Percentiles rank a stretch among this genome's conserved stretches.
Conservation (phyloP, 768 basidiomycete genomes). For the Rhizopogon sp. region DNA sequence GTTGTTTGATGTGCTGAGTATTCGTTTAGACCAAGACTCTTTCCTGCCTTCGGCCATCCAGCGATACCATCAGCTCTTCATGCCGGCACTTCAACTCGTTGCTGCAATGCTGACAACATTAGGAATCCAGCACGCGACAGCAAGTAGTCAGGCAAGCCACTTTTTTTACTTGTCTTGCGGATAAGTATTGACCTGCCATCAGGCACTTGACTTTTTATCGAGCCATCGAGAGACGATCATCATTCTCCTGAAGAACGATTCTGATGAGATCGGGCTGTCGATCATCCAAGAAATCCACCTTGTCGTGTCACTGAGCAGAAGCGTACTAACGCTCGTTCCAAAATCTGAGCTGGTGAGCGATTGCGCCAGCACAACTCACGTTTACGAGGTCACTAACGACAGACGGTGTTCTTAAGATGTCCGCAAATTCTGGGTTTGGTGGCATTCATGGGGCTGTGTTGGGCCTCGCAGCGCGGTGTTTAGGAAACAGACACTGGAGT, state of each 20-base stretch:
- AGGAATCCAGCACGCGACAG: conserved; percentile 61
- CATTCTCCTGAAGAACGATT: conserved; percentile 74
- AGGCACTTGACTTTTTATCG: conserved; percentile 80
- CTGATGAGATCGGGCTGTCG: conserved; percentile 53
- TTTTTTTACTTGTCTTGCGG: background rate
- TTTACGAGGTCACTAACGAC: background rate
- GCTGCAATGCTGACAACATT: conserved; percentile 75
- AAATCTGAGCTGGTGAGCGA: conserved; percentile 71
- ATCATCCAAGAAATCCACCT: conserved; percentile 78
- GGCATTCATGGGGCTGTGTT: conserved; percentile 79
- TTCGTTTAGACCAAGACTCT: conserved; percentile 62
- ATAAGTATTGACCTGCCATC: conserved; percentile 1
- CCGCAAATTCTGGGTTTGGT: conserved; percentile 78
- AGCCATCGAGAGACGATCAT: conserved; percentile 81
- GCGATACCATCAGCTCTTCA: conserved; percentile 86
- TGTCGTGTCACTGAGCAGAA: conserved; percentile 65
- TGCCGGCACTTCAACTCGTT: conserved; percentile 82
- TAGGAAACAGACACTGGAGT: conserved; percentile 56
- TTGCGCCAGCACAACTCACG: background rate
- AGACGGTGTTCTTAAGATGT: conserved; percentile 30
- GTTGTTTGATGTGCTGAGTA: background rate
- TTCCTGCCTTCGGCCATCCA: conserved; percentile 85
- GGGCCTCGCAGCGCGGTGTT: conserved; percentile 64
- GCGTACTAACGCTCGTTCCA: conserved; percentile 65
- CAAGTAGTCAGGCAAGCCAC: conserved; percentile 59